Base-by-base conservation (phyloP, 2,329 filamentous ascomycete genomes). In the Calonectria pseudoturangicola region DNA sequence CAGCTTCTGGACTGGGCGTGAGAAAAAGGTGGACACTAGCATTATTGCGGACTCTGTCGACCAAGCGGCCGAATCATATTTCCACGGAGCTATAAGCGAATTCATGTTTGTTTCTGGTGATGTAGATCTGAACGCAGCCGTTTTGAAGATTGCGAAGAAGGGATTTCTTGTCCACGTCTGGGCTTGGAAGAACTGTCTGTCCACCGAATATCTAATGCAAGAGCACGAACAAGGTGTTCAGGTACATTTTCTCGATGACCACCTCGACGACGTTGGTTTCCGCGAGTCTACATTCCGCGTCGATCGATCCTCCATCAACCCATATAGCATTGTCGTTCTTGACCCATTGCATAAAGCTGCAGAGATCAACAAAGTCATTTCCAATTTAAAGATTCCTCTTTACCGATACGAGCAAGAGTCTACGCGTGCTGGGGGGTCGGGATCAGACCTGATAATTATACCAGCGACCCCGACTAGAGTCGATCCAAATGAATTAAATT, bases 1-100 rank as follows among this genome's bases (percentile, higher is more conserved):
- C 30, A 68, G 66, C 51, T 60, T 45, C 7, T 68, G 66, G 66
- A 68, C 66, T 1, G 66, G 66, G 27, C 51, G 66, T 8, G 66
- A 68, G 15, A 68, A 68, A n/a, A 33, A 60, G 33, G 66, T 68
- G n/a, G 66, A 68, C 21, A 45, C 54, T 12, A 60, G 43, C 9
- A 62, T 68, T n/a, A 62, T 68, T 33, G 50, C 51, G 50, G 51
- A 68, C 51, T 47, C 36, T 5, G 54, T 68, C 50, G 43, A 50
- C 3, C 51, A 62, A 21, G 51, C 66, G 5, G 27, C 41, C 18
- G 66, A 68, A 36, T 43, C 66, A 1, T 62, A 50, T 25, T 68
- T 36, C 25, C 5, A 36, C 1, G 54, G 54, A 41, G 18, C n/a
- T 27, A 60, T 36, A 12, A 60, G 54, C 54, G 54, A 60, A 21